Base-by-base conservation (phyloP, 768 basidiomycete genomes). In the Mycena metata region DNA sequence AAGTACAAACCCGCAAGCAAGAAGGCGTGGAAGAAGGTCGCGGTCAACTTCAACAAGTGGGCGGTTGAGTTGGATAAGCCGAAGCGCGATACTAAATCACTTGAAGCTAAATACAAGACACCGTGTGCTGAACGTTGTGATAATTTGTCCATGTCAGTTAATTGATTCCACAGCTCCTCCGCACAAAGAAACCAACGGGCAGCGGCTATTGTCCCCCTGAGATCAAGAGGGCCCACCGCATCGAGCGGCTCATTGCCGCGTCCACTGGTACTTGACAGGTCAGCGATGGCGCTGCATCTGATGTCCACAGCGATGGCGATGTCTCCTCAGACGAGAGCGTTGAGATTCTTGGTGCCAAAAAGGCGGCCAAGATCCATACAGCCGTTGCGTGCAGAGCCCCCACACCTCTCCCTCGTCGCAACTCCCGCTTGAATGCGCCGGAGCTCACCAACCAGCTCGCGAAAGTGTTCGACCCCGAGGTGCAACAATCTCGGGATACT, bases 201-300 rank as follows among this genome's bases (percentile, higher is more conserved):
- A 51, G 39, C 52, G 76, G 66, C 0, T 60, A 72, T 2, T 71
- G 72, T 60, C 75, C 78, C 15, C 64, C 64, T 21, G 57, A 68
- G 23, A 62, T 79, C 15, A 67, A 67, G 5, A 68, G 51, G 19
- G 79, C 78, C 2, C 74, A 78, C 46, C 35, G 57, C 2, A 76
- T 79, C 50, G 74, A 79, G 19, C 39, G 69, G 11, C 58, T 72
- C 4, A 79, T 80, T 30, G 73, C 69, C 33, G 73, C 78, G 41
- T 60, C 62, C n/a, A 72, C 69, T 30, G 73, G 69, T 10, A 73
- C 74, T 10, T 36, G 69, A 0, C 62, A 75, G n/a, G 52, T 79
- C 23, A 64, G 73, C 30, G 74, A 79, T 58, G 54, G n/a, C 35
- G 35, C 2, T n/a, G 35, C 12, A 7, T 6, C 12, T 12, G 36